These are phyloP conservation scores for Ogataea henricii DNA, from an alignment of 805 yeast species.

Conservation along the genomic window DNA sequence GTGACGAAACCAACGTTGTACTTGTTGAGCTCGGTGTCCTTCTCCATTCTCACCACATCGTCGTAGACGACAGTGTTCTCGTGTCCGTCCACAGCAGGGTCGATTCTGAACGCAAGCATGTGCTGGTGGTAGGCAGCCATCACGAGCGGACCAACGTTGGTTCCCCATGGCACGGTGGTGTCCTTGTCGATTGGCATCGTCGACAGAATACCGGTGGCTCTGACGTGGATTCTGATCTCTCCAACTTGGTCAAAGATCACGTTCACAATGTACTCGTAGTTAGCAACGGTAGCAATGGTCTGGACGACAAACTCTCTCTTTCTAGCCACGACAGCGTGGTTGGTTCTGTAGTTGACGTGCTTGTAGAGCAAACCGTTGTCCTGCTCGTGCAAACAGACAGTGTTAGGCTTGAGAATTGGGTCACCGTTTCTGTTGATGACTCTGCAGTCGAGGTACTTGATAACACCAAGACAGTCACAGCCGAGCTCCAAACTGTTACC, in stretches of 20 bases:
- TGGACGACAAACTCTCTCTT: constrained; percentile 78
- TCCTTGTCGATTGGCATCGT: constrained; percentile 80
- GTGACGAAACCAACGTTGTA: constrained; percentile 69
- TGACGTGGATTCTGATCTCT: constrained; percentile 71
- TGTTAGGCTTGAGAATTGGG: constrained; percentile 62
- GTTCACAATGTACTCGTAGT: constrained; percentile 78
- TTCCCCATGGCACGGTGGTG: constrained; percentile 69
- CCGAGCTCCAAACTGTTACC: constrained; percentile 72
- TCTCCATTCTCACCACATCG: constrained; percentile 64
- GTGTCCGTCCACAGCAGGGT: constrained; percentile 82
- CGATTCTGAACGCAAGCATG: constrained; percentile 75
- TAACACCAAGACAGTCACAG: constrained; percentile 81
- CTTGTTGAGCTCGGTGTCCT: constrained; percentile 56
- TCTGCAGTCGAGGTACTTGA: constrained; percentile 68
- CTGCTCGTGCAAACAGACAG: constrained; percentile 80
- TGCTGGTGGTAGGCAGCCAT: constrained; percentile 88
- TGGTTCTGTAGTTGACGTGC: constrained; percentile 78
- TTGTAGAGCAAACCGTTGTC: constrained; percentile 76
- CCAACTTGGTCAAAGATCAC: constrained; percentile 77
- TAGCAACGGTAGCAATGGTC: constrained; percentile 82
- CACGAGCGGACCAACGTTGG: constrained; percentile 75
- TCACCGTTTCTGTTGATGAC: constrained; percentile 61
- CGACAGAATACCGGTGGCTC: constrained; percentile 86
- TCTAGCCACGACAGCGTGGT: constrained; percentile 69
- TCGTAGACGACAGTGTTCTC: constrained; percentile 71